These are phyloP conservation scores for Lanzia echinophila DNA, from an alignment of 2,329 filamentous ascomycete genomes.

Conservation along the genomic window DNA sequence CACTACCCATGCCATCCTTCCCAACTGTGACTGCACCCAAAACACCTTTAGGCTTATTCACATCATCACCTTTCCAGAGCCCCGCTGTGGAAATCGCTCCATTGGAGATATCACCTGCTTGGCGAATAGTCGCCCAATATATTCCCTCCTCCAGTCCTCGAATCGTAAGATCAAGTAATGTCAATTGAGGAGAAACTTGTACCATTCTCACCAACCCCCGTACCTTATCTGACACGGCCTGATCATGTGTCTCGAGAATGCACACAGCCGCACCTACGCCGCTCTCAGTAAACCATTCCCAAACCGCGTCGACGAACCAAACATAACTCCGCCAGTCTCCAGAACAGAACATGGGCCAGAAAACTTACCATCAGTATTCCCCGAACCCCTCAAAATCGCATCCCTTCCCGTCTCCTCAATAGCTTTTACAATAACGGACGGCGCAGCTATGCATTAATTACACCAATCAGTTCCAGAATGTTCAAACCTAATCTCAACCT, in stretches of 20 bases:
- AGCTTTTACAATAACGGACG: slow-evolving; percentile 80
- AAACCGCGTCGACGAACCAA: neutral
- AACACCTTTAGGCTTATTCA: slow-evolving; percentile 45
- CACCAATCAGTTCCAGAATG: slow-evolving; percentile 12
- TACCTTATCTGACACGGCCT: slow-evolving; percentile 57
- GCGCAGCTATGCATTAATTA: slow-evolving; percentile 52
- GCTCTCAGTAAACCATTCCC: neutral
- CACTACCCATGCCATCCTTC: slow-evolving; percentile 66
- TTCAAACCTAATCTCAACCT: no score
- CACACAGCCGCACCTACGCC: slow-evolving; percentile 70
- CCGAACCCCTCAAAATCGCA: slow-evolving; percentile 87
- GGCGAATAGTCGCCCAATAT: slow-evolving; percentile 78
- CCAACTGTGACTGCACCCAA: slow-evolving; percentile 73
- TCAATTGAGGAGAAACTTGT: slow-evolving; percentile 71
- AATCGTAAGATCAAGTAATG: slow-evolving; percentile 81
- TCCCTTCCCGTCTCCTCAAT: slow-evolving; percentile 88
- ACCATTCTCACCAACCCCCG: slow-evolving; percentile 90
- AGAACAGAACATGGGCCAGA: no score
- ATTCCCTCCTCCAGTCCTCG: slow-evolving; percentile 73
- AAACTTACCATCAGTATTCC: slow-evolving; percentile 70
- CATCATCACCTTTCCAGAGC: slow-evolving; percentile 56
- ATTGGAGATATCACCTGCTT: slow-evolving; percentile 77
- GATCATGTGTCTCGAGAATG: slow-evolving; percentile 81
- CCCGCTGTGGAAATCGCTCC: slow-evolving; percentile 78
- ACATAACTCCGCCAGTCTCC: neutral